Evolutionary conservation across 176 grass and related monocot species (phyloP), one percentile per base, ranked within the genome.

Genomic region (Phragmites australis): DNA sequence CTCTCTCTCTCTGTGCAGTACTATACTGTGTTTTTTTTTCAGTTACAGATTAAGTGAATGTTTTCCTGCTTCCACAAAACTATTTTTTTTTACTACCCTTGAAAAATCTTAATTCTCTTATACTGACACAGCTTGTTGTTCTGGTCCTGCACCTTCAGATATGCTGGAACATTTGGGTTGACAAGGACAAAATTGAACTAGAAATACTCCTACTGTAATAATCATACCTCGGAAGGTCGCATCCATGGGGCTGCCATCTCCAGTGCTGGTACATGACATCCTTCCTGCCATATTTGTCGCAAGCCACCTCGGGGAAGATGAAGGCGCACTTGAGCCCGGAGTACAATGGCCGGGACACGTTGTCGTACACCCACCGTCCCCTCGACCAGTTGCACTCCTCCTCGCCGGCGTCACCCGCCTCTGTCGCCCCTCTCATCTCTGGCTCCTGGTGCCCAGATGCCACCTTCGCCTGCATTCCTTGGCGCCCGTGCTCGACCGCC

Each of bases 221-320:
- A 86, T 10, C 37, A 21, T 90, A 93, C 93, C 93, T 93, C 25
- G 88, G 90, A 77, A 97, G 89, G 79, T 93, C 83, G 56, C 94
- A 97, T 75, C 84, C 89, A 37, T 88, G 68, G 18, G 91, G 94
- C 71, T 97, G 91, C 94, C 94, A 97, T 80, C 94, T 89, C 94
- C 94, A 97, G 12, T 92, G 82, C 87, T 97, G 87, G 85, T 97
- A 94, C 89, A 34, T 94, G 71, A 47, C 74, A 53, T 97, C 89
- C 52, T 88, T 90, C 59, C 91, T 77, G 1, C 94, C 94, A 79
- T 94, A 94, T 30, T 90, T 90, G 78, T 87, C 83, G 44, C 92
- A 97, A 3, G 94, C 88, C 59, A 97, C 85, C 85, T 97, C 92
- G 21, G 79, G 79, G 65, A 85, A 82, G 87, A 94, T 86, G 81